Evolutionary conservation across 768 basidiomycete genomes (phyloP).

Genomic region (Lepiota subincarnata): DNA sequence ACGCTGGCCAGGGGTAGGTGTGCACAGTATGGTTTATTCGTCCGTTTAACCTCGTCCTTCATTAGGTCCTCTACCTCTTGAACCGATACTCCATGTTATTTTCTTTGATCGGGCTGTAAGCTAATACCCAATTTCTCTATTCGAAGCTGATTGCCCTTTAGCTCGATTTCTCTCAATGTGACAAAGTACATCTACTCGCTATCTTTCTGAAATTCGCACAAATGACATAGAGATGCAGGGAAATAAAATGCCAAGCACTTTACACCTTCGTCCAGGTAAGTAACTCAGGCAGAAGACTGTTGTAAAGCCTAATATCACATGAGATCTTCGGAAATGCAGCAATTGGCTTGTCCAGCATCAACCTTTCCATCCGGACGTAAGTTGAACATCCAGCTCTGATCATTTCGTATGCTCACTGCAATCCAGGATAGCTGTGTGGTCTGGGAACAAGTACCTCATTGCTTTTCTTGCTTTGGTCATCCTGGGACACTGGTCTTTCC

Average conservation of each 20-base stretch:
- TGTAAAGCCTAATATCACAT: background rate
- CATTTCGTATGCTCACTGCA: background rate
- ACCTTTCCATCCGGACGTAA: conserved; percentile 65
- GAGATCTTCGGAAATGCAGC: conserved; percentile 58
- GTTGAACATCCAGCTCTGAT: conserved; percentile 21
- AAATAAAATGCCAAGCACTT: conserved; percentile 60
- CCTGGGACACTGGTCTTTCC: conserved; percentile 67
- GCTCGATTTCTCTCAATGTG: conserved; percentile 56
- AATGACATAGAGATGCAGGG: conserved; percentile 22
- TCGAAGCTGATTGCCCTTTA: conserved; percentile 19
- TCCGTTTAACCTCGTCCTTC: background rate
- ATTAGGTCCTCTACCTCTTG: conserved; percentile 63
- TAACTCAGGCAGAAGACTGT: conserved; percentile 9
- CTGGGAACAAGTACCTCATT: conserved; percentile 50
- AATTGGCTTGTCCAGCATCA: conserved; percentile 68
- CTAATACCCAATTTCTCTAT: conserved; percentile 9
- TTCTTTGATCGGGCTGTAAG: conserved; percentile 68
- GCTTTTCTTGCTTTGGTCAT: conserved; percentile 50
- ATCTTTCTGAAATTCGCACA: background rate
- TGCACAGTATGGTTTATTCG: background rate
- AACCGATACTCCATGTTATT: conserved; percentile 64
- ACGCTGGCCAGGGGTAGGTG: conserved; percentile 59
- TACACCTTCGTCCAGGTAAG: conserved; percentile 63
- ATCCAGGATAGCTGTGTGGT: conserved; percentile 67
- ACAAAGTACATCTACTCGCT: conserved; percentile 32